Evolutionary conservation across 768 basidiomycete genomes (phyloP).

Genomic region (Boletellus sp.): DNA sequence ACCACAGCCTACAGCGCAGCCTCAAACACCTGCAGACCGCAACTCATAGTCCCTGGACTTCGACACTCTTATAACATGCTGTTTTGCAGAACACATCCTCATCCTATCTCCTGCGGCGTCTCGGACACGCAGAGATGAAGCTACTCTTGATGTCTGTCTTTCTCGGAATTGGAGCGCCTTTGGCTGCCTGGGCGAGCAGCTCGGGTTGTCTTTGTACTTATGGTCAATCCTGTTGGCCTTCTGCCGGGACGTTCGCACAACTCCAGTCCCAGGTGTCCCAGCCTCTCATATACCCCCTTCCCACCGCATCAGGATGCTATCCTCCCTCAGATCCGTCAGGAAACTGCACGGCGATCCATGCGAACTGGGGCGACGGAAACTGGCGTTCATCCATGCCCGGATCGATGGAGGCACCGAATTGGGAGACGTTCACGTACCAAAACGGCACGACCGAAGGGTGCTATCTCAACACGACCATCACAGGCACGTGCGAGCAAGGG

Average conservation of each 20-base stretch:
- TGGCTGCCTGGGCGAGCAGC: background rate
- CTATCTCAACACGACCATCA: conserved; percentile 32
- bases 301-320: conserved; percentile 19
- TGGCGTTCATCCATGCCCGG: conserved; percentile 43
- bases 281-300: conserved; percentile 14
- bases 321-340: conserved; percentile 26
- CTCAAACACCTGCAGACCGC: too few relatives aligned
- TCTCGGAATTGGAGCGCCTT: background rate
- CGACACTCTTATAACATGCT: too few relatives aligned
- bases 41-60: too few relatives aligned
- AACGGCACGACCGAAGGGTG: conserved; percentile 44
- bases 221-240: conserved; percentile 16
- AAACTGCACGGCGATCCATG: conserved; percentile 34
- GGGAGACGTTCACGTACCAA: conserved; percentile 32
- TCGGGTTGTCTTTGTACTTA: conserved; percentile 16
- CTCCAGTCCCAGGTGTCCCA: conserved; percentile 15
- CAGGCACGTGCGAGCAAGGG: conserved; percentile 20
- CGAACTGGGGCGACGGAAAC: conserved; percentile 29
- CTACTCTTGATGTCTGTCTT: background rate
- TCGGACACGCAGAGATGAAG: background rate
- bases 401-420: conserved; percentile 35
- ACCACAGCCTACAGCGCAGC: too few relatives aligned
- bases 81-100: too few relatives aligned
- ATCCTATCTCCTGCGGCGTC: too few relatives aligned
- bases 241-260: conserved; percentile 8